Evolutionary conservation across 2,329 filamentous ascomycete genomes (phyloP).

Genomic region (Coleophoma crateriformis): DNA sequence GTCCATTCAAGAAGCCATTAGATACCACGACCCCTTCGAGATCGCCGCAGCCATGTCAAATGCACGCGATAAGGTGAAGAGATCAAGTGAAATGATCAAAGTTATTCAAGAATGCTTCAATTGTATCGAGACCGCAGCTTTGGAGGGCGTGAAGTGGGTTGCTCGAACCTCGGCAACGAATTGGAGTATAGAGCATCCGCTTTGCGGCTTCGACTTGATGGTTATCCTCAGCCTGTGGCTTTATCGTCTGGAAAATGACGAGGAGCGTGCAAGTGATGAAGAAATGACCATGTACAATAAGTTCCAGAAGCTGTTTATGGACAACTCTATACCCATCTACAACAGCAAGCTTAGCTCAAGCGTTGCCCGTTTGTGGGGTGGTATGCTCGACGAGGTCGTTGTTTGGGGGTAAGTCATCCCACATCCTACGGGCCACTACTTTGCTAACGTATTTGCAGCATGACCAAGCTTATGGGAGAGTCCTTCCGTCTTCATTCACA

Average conservation of each 20-base stretch:
- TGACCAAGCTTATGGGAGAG: slow-evolving; percentile 94
- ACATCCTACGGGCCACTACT: background rate
- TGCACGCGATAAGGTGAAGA: slow-evolving; percentile 88
- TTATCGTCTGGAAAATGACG: slow-evolving; percentile 98
- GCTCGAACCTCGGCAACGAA: slow-evolving; percentile 96
- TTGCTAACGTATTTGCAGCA: slow-evolving; percentile 53
- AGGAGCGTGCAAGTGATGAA: slow-evolving; percentile 80
- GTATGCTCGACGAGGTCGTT: slow-evolving; percentile 96
- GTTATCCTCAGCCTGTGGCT: slow-evolving; percentile 97
- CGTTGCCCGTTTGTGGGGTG: slow-evolving; percentile 92
- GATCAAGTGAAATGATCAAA: slow-evolving; percentile 96
- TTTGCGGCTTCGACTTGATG: slow-evolving; percentile 95
- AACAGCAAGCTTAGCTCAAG: slow-evolving; percentile 87
- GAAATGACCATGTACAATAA: slow-evolving; percentile 90
- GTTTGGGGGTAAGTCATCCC: slow-evolving; percentile 89
- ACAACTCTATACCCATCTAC: slow-evolving; percentile 79
- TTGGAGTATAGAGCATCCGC: slow-evolving; percentile 97
- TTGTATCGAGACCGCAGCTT: slow-evolving; percentile 91
- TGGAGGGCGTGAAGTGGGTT: slow-evolving; percentile 95
- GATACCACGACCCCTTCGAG: slow-evolving; percentile 96
- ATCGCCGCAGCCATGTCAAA: slow-evolving; percentile 95
- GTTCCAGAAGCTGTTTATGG: slow-evolving; percentile 82
- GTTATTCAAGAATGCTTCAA: slow-evolving; percentile 97
- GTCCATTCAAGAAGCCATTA: slow-evolving; percentile 85
- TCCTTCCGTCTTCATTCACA: slow-evolving; percentile 96